These are phyloP conservation scores for Coix lacrymajobi DNA, from an alignment of 176 grass and related monocot species.

Conservation along the genomic window DNA sequence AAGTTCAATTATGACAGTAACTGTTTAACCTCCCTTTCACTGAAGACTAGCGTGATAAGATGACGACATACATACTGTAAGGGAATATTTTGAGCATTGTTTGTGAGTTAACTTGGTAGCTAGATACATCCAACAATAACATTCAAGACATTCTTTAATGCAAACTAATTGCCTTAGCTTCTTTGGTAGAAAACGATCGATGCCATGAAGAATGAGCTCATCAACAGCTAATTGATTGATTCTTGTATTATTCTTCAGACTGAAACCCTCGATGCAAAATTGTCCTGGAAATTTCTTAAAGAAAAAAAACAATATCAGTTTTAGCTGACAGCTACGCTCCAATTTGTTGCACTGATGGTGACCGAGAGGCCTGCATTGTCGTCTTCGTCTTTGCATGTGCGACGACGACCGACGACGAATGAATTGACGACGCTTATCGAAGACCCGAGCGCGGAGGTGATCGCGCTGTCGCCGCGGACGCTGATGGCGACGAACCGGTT, in stretches of 20 bases:
- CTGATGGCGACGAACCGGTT: conserved; percentile 86
- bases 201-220: background rate
- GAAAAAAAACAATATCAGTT: background rate
- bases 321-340: background rate
- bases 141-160: background rate
- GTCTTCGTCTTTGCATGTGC: no score
- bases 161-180: background rate
- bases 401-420: background rate
- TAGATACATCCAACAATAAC: background rate
- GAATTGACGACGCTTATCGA: background rate
- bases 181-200: background rate
- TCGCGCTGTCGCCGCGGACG: conserved; percentile 74
- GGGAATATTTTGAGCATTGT: conserved; percentile 20
- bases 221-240: background rate
- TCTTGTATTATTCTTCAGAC: background rate
- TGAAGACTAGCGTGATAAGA: conserved; percentile 14
- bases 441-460: conserved; percentile 91
- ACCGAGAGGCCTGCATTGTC: no score
- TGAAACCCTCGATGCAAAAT: background rate
- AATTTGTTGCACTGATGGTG: background rate
- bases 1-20: background rate
- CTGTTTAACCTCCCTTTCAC: conserved; percentile 34
- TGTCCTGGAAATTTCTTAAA: background rate
- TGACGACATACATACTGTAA: conserved; percentile 27
- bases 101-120: background rate